phyloP scores from a whole-genome alignment of 2,329 filamentous ascomycete genomes.

The Capronia americana region DNA sequence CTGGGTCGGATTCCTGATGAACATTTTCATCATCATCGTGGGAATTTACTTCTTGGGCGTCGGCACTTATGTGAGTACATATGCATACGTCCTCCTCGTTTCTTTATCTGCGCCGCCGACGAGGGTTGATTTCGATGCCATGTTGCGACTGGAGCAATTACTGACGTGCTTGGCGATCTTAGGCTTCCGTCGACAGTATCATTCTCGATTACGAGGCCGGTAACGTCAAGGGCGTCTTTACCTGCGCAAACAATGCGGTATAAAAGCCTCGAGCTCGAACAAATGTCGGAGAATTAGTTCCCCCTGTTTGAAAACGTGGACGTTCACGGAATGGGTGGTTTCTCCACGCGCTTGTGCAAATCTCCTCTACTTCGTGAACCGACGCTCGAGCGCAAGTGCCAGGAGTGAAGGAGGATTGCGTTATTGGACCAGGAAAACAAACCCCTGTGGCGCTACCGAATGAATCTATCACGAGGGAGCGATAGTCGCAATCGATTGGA shows the following conservation, averaged over 20 bases:
- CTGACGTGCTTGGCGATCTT: constrained; percentile 14
- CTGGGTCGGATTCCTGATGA: constrained; percentile 61
- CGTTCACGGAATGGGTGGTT: neutral
- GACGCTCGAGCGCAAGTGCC: no score
- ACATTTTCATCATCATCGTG: constrained; percentile 73
- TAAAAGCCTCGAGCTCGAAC: neutral
- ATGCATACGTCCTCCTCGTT: neutral
- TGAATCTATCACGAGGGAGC: no score
- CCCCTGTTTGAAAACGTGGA: neutral
- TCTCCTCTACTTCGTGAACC: no score
- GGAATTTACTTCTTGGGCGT: constrained; percentile 81
- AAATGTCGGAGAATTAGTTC: neutral
- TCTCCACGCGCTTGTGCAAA: neutral
- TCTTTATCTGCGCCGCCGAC: neutral
- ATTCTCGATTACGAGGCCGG: constrained; percentile 72
- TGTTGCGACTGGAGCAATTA: neutral
- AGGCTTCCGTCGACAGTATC: constrained; percentile 53
- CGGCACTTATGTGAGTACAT: constrained; percentile 71
- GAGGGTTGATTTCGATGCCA: neutral
- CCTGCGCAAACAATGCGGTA: constrained; percentile 62
- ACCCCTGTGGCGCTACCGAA: no score
- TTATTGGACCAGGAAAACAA: no score
- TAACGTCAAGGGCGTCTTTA: constrained; percentile 74
- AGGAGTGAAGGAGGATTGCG: no score
- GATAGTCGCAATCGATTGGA: no score